Conservation (phyloP, 1,284 basidiomycete genomes). For the Caloboletus inedulis region DNA sequence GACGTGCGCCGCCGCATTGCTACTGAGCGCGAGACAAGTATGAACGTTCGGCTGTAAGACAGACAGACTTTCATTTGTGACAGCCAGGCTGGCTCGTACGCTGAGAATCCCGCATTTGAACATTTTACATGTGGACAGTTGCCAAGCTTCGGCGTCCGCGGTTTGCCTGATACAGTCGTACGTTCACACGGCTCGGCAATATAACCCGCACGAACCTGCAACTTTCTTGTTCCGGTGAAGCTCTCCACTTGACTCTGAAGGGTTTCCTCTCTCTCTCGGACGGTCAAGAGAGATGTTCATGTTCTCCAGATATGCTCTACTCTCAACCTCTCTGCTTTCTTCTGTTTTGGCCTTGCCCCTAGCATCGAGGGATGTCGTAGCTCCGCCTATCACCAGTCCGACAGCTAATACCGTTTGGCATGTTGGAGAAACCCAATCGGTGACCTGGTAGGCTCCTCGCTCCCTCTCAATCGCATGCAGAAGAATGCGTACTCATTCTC, state of each 20-base stretch:
- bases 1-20: slow-evolving; percentile 1
- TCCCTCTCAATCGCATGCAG: background rate
- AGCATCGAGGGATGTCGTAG: slow-evolving; percentile 47
- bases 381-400: slow-evolving; percentile 57
- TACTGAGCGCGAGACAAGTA: background rate
- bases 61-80: background rate
- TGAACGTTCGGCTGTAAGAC: background rate
- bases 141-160: background rate
- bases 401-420: slow-evolving; percentile 50
- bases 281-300: slow-evolving; percentile 14
- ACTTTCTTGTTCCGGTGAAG: slow-evolving; percentile 5
- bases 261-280: slow-evolving; percentile 19
- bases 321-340: slow-evolving; percentile 13
- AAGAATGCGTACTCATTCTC: background rate
- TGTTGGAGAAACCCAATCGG: slow-evolving; percentile 48
- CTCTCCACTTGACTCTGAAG: slow-evolving; percentile 9
- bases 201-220: slow-evolving; percentile 14
- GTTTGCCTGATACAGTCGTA: slow-evolving; percentile 7
- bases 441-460: slow-evolving; percentile 50
- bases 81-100: background rate
- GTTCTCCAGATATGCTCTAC: slow-evolving; percentile 19
- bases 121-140: background rate
- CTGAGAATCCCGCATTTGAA: slow-evolving; percentile 13
- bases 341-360: slow-evolving; percentile 36
- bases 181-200: slow-evolving; percentile 22